Evolutionary conservation across 306 rosid species (phyloP), one percentile per base, ranked within the genome.

Genomic region (Castanospermum australe): DNA sequence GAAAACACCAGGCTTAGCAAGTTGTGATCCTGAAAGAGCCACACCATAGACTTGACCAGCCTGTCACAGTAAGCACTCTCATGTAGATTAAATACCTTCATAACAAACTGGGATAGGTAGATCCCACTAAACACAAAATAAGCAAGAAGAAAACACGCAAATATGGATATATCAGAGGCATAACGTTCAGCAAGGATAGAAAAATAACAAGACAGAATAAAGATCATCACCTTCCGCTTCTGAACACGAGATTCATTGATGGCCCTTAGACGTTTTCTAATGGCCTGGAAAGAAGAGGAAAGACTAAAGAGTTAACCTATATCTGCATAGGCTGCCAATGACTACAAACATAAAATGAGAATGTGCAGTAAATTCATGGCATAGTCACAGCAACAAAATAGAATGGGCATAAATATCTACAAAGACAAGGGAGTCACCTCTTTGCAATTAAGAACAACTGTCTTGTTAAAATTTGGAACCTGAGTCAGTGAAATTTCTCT

Each of bases 11-110:
- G 98, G 86, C 88, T 90, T 92, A 21, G 89, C 88, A 78, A 92
- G 90, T 59, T 88, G 92, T 51, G 91, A 79, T 78, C 91, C 98
- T 55, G 94, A 88, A 84, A 95, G 99, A 77, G 98, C 91, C 81
- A 86, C 93, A 6, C 97, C 97, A 80, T 95, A 95, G 32, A 95
- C 87, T 81, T 92, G 99, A 82, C 99, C 98, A 82, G 98, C 99
- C 99, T 95, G 92, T 85, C 82, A 87, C 67, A 68, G 67, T 52
- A 82, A 86, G 62, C 61, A 51, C 48, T 45, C 63, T 14, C 48
- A 86, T 50, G 45, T 47, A 61, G 64, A 79, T 79, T 66, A 80
- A 84, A 73, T 71, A 51, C 73, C 71, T 56, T 77, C 81, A 77
- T 48, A 75, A 75, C 51, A 81, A 54, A 79, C 47, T 36, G 30